These are phyloP conservation scores for Pythium rhizo-oryzae DNA, from an alignment of 352 stramenopile genomes.

Conservation along the genomic window DNA sequence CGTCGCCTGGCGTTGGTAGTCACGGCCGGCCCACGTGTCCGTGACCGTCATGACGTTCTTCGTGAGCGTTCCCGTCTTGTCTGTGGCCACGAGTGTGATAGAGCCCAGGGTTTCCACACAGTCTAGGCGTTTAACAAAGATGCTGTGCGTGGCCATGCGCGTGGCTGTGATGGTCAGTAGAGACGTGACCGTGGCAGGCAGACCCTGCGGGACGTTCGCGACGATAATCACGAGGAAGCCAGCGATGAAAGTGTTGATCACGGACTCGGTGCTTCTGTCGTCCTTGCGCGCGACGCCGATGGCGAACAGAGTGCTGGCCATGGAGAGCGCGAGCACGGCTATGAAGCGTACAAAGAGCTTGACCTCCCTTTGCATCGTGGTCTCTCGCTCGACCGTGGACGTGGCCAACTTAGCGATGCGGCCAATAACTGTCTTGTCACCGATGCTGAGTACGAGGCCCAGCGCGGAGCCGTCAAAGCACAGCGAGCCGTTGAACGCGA, in stretches of 20 bases:
- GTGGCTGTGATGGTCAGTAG: slow-evolving; percentile 81
- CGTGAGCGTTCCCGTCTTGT: slow-evolving; percentile 94
- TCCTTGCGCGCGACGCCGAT: slow-evolving; percentile 36
- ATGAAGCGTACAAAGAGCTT: not conserved
- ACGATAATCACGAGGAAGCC: slow-evolving; percentile 53
- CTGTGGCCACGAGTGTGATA: slow-evolving; percentile 91
- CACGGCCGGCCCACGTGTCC: slow-evolving; percentile 41
- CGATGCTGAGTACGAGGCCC: too few relatives aligned
- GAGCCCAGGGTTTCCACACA: slow-evolving; percentile 90
- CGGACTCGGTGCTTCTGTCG: slow-evolving; percentile 35
- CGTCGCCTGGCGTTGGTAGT: slow-evolving; percentile 40
- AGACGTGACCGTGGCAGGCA: slow-evolving; percentile 89
- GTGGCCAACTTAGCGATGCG: not conserved
- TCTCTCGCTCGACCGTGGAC: not conserved
- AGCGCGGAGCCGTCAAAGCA: too few relatives aligned
- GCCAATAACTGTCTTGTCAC: slow-evolving; percentile 8
- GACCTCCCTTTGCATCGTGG: not conserved
- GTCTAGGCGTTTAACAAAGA: slow-evolving; percentile 89
- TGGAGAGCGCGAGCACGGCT: slow-evolving; percentile 2
- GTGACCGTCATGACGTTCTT: slow-evolving; percentile 67
- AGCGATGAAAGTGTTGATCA: slow-evolving; percentile 42
- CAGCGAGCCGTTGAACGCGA: too few relatives aligned
- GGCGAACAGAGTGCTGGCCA: slow-evolving; percentile 34
- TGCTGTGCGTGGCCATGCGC: slow-evolving; percentile 74
- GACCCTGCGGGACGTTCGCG: slow-evolving; percentile 75